Base-by-base conservation (phyloP, 306 rosid species). In the Cyclanthera cordifolia region DNA sequence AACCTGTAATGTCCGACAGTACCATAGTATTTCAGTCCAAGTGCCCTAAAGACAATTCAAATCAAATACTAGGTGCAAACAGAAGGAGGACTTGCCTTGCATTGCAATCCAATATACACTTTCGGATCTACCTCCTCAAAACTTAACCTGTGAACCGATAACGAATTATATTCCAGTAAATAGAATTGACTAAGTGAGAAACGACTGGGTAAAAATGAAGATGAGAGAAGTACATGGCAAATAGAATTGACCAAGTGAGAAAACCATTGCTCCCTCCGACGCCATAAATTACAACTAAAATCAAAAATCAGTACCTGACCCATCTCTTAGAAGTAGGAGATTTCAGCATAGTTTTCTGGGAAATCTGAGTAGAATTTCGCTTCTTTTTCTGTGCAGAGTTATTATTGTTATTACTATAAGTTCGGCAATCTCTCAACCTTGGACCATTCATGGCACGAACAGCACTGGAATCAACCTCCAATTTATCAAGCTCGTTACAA, bases 21-120 rank as follows among this genome's bases (percentile, higher is more conserved):
- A 78, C 45, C 70, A 32, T 37, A 6, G 37, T 61, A 34, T 53
- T 57, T 47, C 50, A 55, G 48, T 24, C 75, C 53, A 52, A 57
- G 24, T 47, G 28, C 39, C 37, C 28, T n/a, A 17, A 9, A 52
- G 48, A 1, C 13, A 5, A 50, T 28, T 37, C 25, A 69, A 49
- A 30, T 28, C 19, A 28, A 69, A 8, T 39, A 37, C 12, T 5
- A 3, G 1, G 23, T 48, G 50, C 20, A 24, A 24, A 43, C 41
- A 24, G 37, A 71, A 82, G 75, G 53, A 82, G 75, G 53, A 55
- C 87, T 82, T 80, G 82, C 99, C 99, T 93, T 88, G 99, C 99
- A 93, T 78, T 84, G 80, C 73, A 93, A 72, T 48, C 99, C 99
- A 47, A 90, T 61, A 73, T 90, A 86, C 28, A 76, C 77, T 81